Evolutionary conservation across 108 stramenopile genomes (phyloP).

Genomic region (Asterionellopsis glacialis): DNA sequence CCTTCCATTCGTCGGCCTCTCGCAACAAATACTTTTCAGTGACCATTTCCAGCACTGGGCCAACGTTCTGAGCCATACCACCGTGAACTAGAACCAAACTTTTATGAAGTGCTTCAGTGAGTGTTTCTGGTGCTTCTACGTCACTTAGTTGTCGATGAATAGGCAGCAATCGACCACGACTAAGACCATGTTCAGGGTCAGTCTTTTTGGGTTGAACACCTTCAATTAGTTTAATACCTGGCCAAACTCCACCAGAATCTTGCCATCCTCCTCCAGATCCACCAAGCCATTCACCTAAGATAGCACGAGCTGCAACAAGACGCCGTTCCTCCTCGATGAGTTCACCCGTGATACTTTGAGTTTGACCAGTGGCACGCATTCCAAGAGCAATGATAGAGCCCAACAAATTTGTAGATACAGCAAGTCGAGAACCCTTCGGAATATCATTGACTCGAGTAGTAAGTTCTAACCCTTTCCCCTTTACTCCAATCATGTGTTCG

Average conservation of each 20-base stretch:
- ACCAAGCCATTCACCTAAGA: conserved; percentile 69
- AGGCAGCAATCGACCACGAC: conserved; percentile 50
- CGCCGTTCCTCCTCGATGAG: conserved; percentile 44
- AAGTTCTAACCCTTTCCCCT: conserved; percentile 34
- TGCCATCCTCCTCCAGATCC: conserved; percentile 68
- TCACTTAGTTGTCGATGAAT: conserved; percentile 36
- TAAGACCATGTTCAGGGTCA: conserved; percentile 51
- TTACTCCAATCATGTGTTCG: conserved; percentile 19
- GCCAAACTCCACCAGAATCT: conserved; percentile 53
- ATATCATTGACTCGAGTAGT: conserved; percentile 52
- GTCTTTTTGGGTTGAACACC: conserved; percentile 32
- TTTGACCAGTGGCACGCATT: conserved; percentile 55
- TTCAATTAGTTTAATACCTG: conserved; percentile 50
- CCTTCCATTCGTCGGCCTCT: conserved; percentile 46
- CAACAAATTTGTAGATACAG: conserved; percentile 56
- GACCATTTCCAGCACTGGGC: conserved; percentile 58
- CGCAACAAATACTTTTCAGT: conserved; percentile 59
- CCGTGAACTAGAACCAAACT: conserved; percentile 50
- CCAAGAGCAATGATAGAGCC: conserved; percentile 54
- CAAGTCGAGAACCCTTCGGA: conserved; percentile 56
- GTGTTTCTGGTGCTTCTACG: conserved; percentile 37
- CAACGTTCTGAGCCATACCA: conserved; percentile 59
- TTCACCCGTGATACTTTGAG: conserved; percentile 22
- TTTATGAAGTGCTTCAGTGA: conserved; percentile 32
- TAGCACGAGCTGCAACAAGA: conserved; percentile 53